phyloP scores from a whole-genome alignment of 768 basidiomycete genomes.

The Leccinellum rugosiceps region DNA sequence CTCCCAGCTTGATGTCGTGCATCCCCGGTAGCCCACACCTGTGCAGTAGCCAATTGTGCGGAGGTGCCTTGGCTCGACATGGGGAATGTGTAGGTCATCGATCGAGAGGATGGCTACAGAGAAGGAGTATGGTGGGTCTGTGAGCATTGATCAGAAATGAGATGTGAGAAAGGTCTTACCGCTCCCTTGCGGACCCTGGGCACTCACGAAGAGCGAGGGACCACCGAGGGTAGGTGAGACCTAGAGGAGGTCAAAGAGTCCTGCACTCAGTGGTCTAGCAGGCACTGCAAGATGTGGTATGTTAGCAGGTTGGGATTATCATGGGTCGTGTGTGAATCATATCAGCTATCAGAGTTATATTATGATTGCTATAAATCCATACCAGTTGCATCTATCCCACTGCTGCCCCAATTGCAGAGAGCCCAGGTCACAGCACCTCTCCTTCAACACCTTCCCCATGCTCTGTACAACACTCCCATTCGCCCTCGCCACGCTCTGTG shows the following conservation, averaged over 20 bases:
- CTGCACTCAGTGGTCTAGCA: slow-evolving; percentile 31
- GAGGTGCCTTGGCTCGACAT: slow-evolving; percentile 47
- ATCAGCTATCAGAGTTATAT: slow-evolving; percentile 17
- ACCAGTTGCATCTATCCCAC: slow-evolving; percentile 21
- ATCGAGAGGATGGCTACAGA: slow-evolving; percentile 66
- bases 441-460: no score
- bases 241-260: slow-evolving; percentile 2
- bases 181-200: slow-evolving; percentile 94
- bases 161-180: slow-evolving; percentile 84
- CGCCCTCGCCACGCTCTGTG: no score
- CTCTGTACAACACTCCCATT: no score
- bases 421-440: no score
- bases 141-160: slow-evolving; percentile 44
- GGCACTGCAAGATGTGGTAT: slow-evolving; percentile 37
- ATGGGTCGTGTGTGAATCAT: slow-evolving; percentile 8
- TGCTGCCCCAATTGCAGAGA: slow-evolving; percentile 6
- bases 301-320: slow-evolving; percentile 28
- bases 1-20: slow-evolving; percentile 79
- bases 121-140: slow-evolving; percentile 46
- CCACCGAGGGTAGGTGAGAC: slow-evolving; percentile 42
- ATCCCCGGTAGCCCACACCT: slow-evolving; percentile 95
- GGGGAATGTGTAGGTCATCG: slow-evolving; percentile 85
- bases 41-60: slow-evolving; percentile 61
- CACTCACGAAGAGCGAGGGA: slow-evolving; percentile 76
- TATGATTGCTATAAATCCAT: slow-evolving; percentile 29